phyloP scores from a whole-genome alignment of 352 stramenopile genomes.

The Phytopythium delawarense region DNA sequence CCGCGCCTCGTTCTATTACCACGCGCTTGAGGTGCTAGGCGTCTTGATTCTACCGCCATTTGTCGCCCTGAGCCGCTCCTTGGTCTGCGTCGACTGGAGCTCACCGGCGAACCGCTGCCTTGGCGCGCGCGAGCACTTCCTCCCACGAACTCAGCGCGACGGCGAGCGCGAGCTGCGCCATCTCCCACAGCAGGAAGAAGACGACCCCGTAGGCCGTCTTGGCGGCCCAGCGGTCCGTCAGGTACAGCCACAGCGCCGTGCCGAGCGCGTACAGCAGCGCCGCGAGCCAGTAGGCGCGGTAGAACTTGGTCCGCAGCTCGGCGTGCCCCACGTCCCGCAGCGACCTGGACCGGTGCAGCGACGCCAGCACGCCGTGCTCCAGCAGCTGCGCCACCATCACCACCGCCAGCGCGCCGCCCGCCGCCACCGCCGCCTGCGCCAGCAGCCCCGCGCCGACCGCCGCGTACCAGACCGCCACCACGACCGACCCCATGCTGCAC shows the following conservation, averaged over 20 bases:
- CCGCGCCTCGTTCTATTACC: background rate
- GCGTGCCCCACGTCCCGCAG: slow-evolving; percentile 26
- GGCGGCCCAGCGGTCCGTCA: slow-evolving; percentile 43
- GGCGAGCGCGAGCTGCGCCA: slow-evolving; percentile 47
- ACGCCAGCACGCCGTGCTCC: slow-evolving; percentile 18
- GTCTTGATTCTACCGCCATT: background rate
- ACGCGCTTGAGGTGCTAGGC: background rate
- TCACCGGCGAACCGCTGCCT: slow-evolving; percentile 14
- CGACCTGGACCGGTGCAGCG: slow-evolving; percentile 46
- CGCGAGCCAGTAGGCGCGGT: slow-evolving; percentile 62
- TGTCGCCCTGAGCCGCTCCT: background rate
- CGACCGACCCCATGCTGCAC: background rate
- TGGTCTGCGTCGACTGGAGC: background rate
- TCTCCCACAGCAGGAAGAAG: slow-evolving; percentile 50
- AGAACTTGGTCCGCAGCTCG: slow-evolving; percentile 45
- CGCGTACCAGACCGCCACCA: slow-evolving; percentile 1
- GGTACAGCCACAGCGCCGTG: slow-evolving; percentile 52
- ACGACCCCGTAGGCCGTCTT: slow-evolving; percentile 45
- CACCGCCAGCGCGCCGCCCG: slow-evolving; percentile 32
- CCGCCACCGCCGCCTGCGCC: slow-evolving; percentile 15
- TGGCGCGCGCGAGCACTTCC: slow-evolving; percentile 33
- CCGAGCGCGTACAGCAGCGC: slow-evolving; percentile 34
- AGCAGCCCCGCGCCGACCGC: slow-evolving; percentile 12
- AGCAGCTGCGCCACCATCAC: slow-evolving; percentile 69
- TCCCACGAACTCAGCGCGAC: slow-evolving; percentile 59